Base-by-base conservation (phyloP, 2,329 filamentous ascomycete genomes). In the Leptographium lundbergii region DNA sequence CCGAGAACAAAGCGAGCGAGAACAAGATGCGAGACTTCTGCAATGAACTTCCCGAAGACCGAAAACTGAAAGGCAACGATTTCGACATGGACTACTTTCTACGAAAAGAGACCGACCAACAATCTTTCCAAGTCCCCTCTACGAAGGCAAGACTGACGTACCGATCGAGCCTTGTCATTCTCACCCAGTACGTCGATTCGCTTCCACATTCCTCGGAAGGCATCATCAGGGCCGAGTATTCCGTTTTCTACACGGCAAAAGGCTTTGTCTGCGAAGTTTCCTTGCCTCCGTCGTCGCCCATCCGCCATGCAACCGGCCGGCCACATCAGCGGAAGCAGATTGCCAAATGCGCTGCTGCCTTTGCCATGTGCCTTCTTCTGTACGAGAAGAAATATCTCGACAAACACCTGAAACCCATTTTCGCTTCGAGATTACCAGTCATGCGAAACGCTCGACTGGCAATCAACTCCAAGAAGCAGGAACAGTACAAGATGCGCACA, bases 371-470 rank as follows among this genome's bases (percentile, higher is more conserved):
- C 67, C 69, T 90, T 1, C 69, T 83, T 62, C 77, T 99, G 19
- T 77, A 86, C 54, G 76, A 81, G 60, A 78, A 80, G 57, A 80
- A 81, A 2, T 83, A 86, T 61, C 75, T 99, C 6, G 82, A 96
- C 67, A 79, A 84, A 0, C 75, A 90, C 67, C 76, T 97, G 2
- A 80, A 89, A 59, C 89, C 94, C 0, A 81, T 80, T 0, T 88
- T 89, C 61, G 77, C 78, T 24, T 92, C 87, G 67, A 77, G 79
- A 47, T 75, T 94, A 0, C 91, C 90, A 4, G 78, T 75, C 0
- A 92, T 95, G 87, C 81, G 89, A n/a, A 96, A 96, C 69, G 91
- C 91, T 2, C 80, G 84, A 0, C 74, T 96, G 6, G 91, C 91
- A 0, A 78, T 96, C n/a, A 87, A 83, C 63, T 84, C 84, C 27